phyloP scores from a whole-genome alignment of 495 filamentous ascomycete genomes.

The Penicillium arizonense region DNA sequence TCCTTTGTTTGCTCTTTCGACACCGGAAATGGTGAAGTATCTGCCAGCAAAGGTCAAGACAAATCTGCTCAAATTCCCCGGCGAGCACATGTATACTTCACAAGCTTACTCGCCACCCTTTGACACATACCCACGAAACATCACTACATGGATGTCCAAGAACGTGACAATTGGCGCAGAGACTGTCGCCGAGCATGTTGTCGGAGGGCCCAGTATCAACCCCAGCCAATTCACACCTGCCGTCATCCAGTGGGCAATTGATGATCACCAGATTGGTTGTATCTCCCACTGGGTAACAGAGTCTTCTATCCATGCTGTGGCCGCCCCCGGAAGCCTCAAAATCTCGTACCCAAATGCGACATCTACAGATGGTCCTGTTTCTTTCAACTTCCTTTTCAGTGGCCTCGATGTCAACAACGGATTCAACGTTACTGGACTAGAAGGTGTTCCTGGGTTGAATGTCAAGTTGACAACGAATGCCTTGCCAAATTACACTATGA shows the following conservation, averaged over 20 bases:
- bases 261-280: constrained; percentile 17
- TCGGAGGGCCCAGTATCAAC: constrained; percentile 35
- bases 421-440: constrained; percentile 24
- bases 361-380: constrained; percentile 11
- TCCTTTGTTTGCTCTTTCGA: constrained; percentile 32
- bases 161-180: constrained; percentile 40
- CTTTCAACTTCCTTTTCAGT: constrained; percentile 23
- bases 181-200: constrained; percentile 33
- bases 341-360: constrained; percentile 37
- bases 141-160: constrained; percentile 37
- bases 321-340: constrained; percentile 24
- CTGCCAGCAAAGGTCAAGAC: constrained; percentile 7
- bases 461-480: constrained; percentile 15
- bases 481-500: constrained; percentile 13
- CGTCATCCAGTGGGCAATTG: constrained; percentile 39
- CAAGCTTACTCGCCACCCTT: constrained; percentile 39
- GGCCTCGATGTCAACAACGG: constrained; percentile 7
- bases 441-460: constrained; percentile 23
- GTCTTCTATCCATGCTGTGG: constrained; percentile 29
- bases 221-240: constrained; percentile 36
- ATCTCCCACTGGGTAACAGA: constrained; percentile 29
- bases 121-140: constrained; percentile 37
- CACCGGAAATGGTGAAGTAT: constrained; percentile 28
- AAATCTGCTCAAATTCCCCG: constrained; percentile 28
- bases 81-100: constrained; percentile 32